A percentile compares a stretch with the other conserved stretches of the same genome.
Conservation (phyloP, 257 asterid species). For the Osmanthus fragrans region DNA sequence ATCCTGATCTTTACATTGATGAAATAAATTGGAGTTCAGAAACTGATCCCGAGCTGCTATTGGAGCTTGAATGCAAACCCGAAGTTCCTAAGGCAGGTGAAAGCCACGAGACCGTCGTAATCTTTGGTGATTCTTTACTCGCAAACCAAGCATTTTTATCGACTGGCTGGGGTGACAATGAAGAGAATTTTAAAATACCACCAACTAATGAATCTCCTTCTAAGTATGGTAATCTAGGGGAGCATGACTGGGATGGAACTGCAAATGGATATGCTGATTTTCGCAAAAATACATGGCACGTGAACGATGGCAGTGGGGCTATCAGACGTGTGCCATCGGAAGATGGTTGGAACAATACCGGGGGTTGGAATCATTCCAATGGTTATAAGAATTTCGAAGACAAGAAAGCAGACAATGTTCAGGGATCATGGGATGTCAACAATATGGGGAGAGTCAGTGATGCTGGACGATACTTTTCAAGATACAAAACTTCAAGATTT, state of each 20-base stretch:
- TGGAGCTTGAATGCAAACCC: constrained; percentile 39
- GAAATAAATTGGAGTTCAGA: constrained; percentile 21
- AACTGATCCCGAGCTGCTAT: constrained; percentile 3
- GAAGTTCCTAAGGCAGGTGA: constrained; percentile 24
- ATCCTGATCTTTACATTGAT: constrained; percentile 67
- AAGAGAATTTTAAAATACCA: constrained; percentile 7
- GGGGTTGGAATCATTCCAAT: constrained; percentile 19
- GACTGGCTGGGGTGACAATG: constrained; percentile 37
- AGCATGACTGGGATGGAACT: constrained; percentile 19
- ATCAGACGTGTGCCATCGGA: constrained; percentile 32
- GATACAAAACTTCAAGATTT: constrained; percentile 20
- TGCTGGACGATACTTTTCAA: constrained; percentile 20
- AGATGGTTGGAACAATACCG: constrained; percentile 31
- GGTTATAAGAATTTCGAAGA: constrained; percentile 4
- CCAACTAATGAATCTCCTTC: not conserved
- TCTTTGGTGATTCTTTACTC: constrained; percentile 58
- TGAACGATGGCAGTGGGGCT: constrained; percentile 27
- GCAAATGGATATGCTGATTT: constrained; percentile 34
- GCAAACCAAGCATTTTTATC: constrained; percentile 34
- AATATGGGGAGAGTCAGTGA: constrained; percentile 3
- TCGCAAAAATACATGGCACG: constrained; percentile 22
- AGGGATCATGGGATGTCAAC: constrained; percentile 2
- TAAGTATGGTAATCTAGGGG: not conserved
- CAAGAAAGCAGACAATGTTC: constrained; percentile 18
- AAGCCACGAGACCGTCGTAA: constrained; percentile 49